Conservation (phyloP, 192 early-diverging fungal genomes). For the Pilaira anomala region DNA sequence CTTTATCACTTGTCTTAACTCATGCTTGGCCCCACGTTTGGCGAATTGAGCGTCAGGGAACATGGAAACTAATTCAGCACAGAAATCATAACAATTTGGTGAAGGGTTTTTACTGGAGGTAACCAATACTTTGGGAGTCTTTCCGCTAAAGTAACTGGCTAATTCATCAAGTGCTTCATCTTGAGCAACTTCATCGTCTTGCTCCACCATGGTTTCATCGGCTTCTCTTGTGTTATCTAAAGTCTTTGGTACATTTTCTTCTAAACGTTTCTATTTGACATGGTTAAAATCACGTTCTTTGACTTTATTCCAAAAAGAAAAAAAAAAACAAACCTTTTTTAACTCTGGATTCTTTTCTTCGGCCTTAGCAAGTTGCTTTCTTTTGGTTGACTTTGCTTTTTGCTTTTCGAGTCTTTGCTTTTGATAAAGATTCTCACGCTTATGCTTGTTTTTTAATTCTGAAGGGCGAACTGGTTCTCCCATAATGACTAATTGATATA, state of each 20-base stretch:
- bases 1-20: slow-evolving; percentile 88
- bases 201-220: slow-evolving; percentile 86
- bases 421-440: slow-evolving; percentile 76
- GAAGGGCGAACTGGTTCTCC: slow-evolving; percentile 38
- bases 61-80: slow-evolving; percentile 82
- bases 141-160: slow-evolving; percentile 84
- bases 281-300: background rate
- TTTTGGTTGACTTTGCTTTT: slow-evolving; percentile 68
- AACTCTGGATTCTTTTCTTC: slow-evolving; percentile 83
- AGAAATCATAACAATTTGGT: slow-evolving; percentile 74
- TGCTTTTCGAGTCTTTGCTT: slow-evolving; percentile 74
- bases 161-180: slow-evolving; percentile 85
- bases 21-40: slow-evolving; percentile 82
- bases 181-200: slow-evolving; percentile 77
- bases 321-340: slow-evolving; percentile 51
- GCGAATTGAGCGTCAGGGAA: slow-evolving; percentile 90
- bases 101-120: slow-evolving; percentile 78
- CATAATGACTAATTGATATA: too few relatives aligned
- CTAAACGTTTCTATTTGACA: slow-evolving; percentile 65
- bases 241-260: slow-evolving; percentile 87
- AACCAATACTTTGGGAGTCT: slow-evolving; percentile 87
- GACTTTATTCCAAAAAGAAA: background rate
- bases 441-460: slow-evolving; percentile 80
- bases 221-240: slow-evolving; percentile 89
- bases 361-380: slow-evolving; percentile 70